phyloP scores from a whole-genome alignment of 768 basidiomycete species.

The Trametes cubensis region DNA sequence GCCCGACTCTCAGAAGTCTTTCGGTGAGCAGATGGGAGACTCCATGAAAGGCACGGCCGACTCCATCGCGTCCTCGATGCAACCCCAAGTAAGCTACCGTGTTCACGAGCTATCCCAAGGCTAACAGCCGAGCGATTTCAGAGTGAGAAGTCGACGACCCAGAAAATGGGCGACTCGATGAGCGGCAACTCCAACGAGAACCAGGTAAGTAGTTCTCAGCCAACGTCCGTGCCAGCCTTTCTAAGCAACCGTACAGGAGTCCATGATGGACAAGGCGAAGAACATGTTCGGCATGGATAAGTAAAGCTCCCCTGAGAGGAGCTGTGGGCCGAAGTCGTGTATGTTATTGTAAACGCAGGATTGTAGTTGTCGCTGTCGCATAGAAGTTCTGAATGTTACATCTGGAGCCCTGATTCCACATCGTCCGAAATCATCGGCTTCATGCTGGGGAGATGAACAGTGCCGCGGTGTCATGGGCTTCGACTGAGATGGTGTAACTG shows the following conservation, averaged over 20 bases:
- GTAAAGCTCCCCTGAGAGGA: not conserved
- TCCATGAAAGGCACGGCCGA: constrained; percentile 35
- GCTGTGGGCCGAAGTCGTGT: too few species aligned
- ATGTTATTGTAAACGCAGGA: too few species aligned
- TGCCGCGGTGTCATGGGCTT: constrained; percentile 56
- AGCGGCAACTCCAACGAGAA: constrained; percentile 35
- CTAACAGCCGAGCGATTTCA: constrained; percentile 22
- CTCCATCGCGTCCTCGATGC: constrained; percentile 31
- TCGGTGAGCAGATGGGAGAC: constrained; percentile 39
- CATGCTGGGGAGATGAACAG: constrained; percentile 42
- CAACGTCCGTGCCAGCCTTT: too few species aligned
- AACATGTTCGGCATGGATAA: constrained; percentile 34
- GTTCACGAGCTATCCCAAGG: not conserved
- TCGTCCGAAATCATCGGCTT: not conserved
- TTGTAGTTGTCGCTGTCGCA: too few species aligned
- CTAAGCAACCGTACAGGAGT: constrained; percentile 17
- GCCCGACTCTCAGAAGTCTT: constrained; percentile 40
- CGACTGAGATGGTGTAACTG: constrained; percentile 45
- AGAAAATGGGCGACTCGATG: constrained; percentile 38
- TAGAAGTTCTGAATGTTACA: too few species aligned
- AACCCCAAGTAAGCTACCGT: constrained; percentile 29
- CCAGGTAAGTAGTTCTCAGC: constrained; percentile 24
- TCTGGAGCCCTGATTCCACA: too few species aligned
- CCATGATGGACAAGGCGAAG: constrained; percentile 36
- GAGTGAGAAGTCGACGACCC: constrained; percentile 38